Evolutionary conservation across 2,329 filamentous ascomycete species (phyloP).

Genomic region (Daldinia sp.): DNA sequence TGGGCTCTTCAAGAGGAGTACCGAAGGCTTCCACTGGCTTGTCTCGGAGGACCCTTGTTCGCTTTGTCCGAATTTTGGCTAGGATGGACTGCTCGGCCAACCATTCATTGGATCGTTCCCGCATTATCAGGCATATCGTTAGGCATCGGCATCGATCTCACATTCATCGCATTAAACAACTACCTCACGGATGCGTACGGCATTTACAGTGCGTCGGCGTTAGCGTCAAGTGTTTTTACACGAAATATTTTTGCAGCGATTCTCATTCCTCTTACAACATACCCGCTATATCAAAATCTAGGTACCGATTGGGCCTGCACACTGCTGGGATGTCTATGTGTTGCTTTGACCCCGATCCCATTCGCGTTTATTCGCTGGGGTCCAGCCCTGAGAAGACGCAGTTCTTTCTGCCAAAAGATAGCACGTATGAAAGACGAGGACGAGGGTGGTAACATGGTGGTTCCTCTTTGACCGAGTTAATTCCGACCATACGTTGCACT

Average conservation of each 20-base stretch:
- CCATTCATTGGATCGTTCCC: constrained; percentile 26
- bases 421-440: constrained; percentile 1
- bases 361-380: constrained; percentile 35
- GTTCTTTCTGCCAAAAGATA: neutral
- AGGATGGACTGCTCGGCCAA: constrained; percentile 24
- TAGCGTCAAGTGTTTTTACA: constrained; percentile 67
- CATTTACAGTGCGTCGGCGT: constrained; percentile 60
- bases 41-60: constrained; percentile 26
- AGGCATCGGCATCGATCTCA: constrained; percentile 22
- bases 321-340: constrained; percentile 43
- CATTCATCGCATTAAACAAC: constrained; percentile 58
- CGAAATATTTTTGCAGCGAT: constrained; percentile 65
- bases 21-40: constrained; percentile 28
- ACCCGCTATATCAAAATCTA: constrained; percentile 56
- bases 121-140: constrained; percentile 22
- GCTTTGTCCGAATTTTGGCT: constrained; percentile 30
- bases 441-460: neutral
- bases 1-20: constrained; percentile 29
- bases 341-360: constrained; percentile 42
- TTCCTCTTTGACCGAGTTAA: neutral
- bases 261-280: constrained; percentile 57
- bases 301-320: constrained; percentile 55
- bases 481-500: neutral
- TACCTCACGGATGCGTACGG: constrained; percentile 62
- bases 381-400: neutral